Conservation (phyloP, 495 filamentous ascomycete genomes). For the Daldinia grandis region DNA sequence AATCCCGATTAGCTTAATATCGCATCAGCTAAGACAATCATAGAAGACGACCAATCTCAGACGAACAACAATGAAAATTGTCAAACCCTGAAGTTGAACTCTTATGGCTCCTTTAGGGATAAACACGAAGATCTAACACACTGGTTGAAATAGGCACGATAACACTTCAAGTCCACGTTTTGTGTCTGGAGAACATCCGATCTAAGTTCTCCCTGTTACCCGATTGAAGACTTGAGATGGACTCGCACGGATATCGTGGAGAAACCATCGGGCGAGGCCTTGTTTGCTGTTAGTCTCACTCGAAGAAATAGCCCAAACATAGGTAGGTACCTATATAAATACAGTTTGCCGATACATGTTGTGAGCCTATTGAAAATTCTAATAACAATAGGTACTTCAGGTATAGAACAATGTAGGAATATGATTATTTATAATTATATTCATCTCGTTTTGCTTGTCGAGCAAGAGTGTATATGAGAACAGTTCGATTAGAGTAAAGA, state of each 20-base stretch:
- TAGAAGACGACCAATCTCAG: conserved; percentile 41
- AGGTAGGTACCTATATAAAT: too few relatives aligned
- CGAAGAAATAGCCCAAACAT: conserved; percentile 12
- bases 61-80: conserved; percentile 36
- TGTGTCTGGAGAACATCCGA: conserved; percentile 15
- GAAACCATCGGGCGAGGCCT: conserved; percentile 35
- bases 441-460: not conserved
- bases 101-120: conserved; percentile 40
- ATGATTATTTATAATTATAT: not conserved
- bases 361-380: conserved; percentile 33
- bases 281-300: conserved; percentile 24
- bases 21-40: conserved; percentile 36
- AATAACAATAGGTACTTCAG: conserved; percentile 8
- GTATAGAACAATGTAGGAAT: conserved; percentile 30
- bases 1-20: conserved; percentile 22
- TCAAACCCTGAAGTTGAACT: conserved; percentile 36
- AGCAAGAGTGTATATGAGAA: not conserved
- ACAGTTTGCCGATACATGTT: conserved; percentile 35
- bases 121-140: conserved; percentile 31
- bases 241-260: conserved; percentile 29
- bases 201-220: conserved; percentile 7
- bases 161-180: conserved; percentile 28
- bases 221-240: conserved; percentile 26
- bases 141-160: conserved; percentile 31
- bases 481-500: not conserved